Base-by-base conservation (phyloP, 2,329 filamentous ascomycete genomes). In the Penicillium palitans region DNA sequence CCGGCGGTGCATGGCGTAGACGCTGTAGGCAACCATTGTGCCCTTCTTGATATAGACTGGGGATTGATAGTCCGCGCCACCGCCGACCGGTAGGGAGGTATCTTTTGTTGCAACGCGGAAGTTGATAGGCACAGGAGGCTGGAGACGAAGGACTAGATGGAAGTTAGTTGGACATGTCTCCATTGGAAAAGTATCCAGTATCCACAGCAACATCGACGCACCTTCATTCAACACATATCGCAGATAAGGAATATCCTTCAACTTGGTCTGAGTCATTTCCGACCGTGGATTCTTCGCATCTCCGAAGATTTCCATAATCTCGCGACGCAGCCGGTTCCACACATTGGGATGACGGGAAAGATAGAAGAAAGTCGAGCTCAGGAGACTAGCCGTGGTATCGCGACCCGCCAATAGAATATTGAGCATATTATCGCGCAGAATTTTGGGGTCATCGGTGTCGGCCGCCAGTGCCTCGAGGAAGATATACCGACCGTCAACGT, bases 1-100 rank as follows among this genome's bases (percentile, higher is more conserved):
- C 17, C 88, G 84, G 4, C 90, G 85, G 70, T 93, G 90, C 89
- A 95, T 90, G 6, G 84, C 76, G 50, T 90, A 83, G 0, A 89
- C 81, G 40, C 81, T 86, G 79, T 91, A 95, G 53, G 76, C 80
- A 63, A 93, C 78, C 9, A 83, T 73, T 0, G 84, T 85, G 65
- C 87, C 84, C 71, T 90, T 89, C 51, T 83, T 81, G 5, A 91
- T 76, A 54, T 85, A 84, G 3, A 93, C 67, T 0, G 89, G 89
- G 44, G 82, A 78, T 6, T 76, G 76, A 17, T 75, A 62, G 70
- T 89, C 84, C 0, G 83, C 79, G 0, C 89, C 89, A 55, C 88
- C 88, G 57, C 89, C 76, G 6, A 69, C 58, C 2, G 78, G 78
- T 17, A 81, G 68, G 2, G 73, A 74, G 0, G 80, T 81, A 48